These are phyloP conservation scores for Clitopilus passeckerianus DNA, from an alignment of 768 basidiomycete species.

Conservation along the genomic window DNA sequence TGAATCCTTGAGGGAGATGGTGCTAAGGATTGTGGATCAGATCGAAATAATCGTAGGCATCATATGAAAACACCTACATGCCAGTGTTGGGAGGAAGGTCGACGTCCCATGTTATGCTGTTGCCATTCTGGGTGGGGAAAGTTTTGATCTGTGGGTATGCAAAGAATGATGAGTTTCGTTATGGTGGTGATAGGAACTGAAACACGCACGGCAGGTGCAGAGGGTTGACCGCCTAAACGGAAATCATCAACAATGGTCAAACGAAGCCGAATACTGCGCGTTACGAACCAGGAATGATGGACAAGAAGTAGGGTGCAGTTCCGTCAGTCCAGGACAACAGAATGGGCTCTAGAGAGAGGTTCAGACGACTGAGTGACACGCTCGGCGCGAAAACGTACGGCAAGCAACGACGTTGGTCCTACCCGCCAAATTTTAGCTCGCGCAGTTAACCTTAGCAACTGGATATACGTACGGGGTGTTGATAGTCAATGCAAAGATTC, in stretches of 20 bases:
- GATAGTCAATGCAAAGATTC: conserved; percentile 42
- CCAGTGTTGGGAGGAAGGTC: conserved; percentile 36
- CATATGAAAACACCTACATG: conserved; percentile 34
- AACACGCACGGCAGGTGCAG: conserved; percentile 44
- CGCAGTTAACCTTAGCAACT: not conserved
- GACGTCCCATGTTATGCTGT: conserved; percentile 48
- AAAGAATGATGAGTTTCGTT: not conserved
- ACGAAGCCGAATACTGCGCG: not conserved
- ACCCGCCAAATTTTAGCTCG: not conserved
- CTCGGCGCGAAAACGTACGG: conserved; percentile 1
- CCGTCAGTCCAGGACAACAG: conserved; percentile 52
- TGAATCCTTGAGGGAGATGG: conserved; percentile 51
- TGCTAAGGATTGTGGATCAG: conserved; percentile 27
- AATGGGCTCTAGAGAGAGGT: conserved; percentile 47
- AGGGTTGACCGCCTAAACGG: conserved; percentile 44
- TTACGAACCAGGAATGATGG: conserved; percentile 54
- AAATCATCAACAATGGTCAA: not conserved
- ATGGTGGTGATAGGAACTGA: not conserved
- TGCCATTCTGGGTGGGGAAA: conserved; percentile 42
- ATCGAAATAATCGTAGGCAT: not conserved
- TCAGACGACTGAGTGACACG: not conserved
- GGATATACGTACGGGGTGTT: conserved; percentile 59
- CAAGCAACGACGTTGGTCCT: not conserved
- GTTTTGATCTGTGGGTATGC: conserved; percentile 38
- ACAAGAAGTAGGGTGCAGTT: conserved; percentile 50